These are phyloP conservation scores for Pyrenula aspistea DNA, from an alignment of 495 filamentous ascomycete genomes.

Conservation along the genomic window DNA sequence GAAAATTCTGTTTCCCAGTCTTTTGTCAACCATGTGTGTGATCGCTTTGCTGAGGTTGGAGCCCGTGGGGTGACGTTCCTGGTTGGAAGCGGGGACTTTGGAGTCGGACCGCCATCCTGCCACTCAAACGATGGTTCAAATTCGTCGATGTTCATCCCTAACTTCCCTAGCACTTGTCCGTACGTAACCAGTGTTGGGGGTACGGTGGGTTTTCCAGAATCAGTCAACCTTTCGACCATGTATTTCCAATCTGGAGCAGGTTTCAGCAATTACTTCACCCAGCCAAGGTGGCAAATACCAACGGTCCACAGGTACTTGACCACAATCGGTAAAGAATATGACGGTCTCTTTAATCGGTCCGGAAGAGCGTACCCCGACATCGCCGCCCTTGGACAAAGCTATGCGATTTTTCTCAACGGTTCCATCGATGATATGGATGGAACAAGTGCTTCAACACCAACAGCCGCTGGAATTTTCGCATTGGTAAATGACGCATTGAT, in stretches of 20 bases:
- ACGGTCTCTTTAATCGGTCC: constrained; percentile 42
- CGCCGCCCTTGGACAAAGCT: constrained; percentile 46
- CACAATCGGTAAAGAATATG: constrained; percentile 29
- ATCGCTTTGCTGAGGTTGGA: constrained; percentile 45
- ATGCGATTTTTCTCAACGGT: constrained; percentile 42
- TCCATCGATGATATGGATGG: constrained; percentile 39
- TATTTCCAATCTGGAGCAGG: constrained; percentile 45
- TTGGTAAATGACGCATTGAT: constrained; percentile 59
- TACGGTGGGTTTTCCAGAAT: constrained; percentile 46
- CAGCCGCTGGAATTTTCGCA: constrained; percentile 48
- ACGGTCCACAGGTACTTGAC: constrained; percentile 47
- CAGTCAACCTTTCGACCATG: too few species aligned
- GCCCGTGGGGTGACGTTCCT: constrained; percentile 47
- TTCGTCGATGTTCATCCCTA: constrained; percentile 50
- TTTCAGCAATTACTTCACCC: constrained; percentile 53
- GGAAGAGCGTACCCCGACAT: constrained; percentile 69
- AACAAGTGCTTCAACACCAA: constrained; percentile 52
- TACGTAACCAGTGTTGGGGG: constrained; percentile 64
- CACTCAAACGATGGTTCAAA: constrained; percentile 50
- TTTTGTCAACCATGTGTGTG: constrained; percentile 46
- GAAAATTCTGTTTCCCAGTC: constrained; percentile 46
- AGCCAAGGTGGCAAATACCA: constrained; percentile 47
- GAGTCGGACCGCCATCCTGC: constrained; percentile 22
- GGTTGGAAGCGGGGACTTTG: constrained; percentile 46
- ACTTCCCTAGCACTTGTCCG: constrained; percentile 62